Evolutionary conservation across 345 rosid species (phyloP), one percentile per base, ranked within the genome.

Genomic region (Diplotaxis tenuifolia): DNA sequence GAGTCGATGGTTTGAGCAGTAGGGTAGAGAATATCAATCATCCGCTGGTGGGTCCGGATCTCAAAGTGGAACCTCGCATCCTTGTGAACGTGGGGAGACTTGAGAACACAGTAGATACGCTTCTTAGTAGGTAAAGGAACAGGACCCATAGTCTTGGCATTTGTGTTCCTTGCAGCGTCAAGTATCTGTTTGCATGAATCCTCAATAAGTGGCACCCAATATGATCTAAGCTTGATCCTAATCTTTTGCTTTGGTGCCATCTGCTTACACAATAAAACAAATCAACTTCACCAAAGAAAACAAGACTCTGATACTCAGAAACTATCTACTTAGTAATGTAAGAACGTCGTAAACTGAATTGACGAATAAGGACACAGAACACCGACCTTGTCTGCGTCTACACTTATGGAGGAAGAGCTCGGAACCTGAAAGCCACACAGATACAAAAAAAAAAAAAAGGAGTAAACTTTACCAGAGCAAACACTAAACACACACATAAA

Each of bases 1-100:
- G 97, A 88, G 80, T 95, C 99, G 4, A 92, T 95, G 1, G 97
- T 92, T 57, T 95, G 97, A 6, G 99, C 96, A 61, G 97, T 95
- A 0, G 99, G 99, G 84, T 87, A 88, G 31, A 92, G 86, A 81
- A 95, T 90, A 73, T 95, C 99, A 2, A 92, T 90, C 45, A 95
- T 86, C 10, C 96, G 88, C 67, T 92, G 97, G 79, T 92, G 99
- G 34, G 97, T 92, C 72, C 96, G 79, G 74, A 88, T 92, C 83
- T 95, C 97, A 72, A 92, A 92, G 81, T 95, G 97, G 65, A 92
- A 92, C 84, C 99, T 83, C 21, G 99, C 99, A 67, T 95, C 99
- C 83, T 95, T 92, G 85, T 92, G 93, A 62, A 95, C 99, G n/a
- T 95, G 97, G 14, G 97, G 97, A 53, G 99, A 95, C 82, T 90